phyloP scores from a whole-genome alignment of 2,329 filamentous ascomycete genomes.

The Setomelanomma holmii region DNA sequence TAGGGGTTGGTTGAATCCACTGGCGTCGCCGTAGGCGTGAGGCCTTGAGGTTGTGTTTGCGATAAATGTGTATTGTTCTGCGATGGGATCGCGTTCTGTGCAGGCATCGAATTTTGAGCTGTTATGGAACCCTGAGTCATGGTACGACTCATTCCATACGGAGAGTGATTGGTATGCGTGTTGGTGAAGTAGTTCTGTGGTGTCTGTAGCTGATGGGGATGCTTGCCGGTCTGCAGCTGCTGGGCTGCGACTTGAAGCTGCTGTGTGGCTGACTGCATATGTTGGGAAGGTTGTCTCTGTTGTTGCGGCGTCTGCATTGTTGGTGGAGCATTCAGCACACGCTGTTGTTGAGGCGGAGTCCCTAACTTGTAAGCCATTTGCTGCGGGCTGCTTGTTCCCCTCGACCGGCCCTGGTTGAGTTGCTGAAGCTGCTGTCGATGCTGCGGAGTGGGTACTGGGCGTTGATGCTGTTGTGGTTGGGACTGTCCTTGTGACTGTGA shows the following conservation, averaged over 20 bases:
- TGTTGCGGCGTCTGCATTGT: conserved; percentile 23
- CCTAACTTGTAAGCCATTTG: conserved; percentile 26
- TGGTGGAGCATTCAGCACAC: conserved; percentile 21
- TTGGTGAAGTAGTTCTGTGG: conserved; percentile 28
- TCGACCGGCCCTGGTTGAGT: conserved; percentile 24
- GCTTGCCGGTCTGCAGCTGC: conserved; percentile 22
- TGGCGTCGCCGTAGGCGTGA: conserved; percentile 19
- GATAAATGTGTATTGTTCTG: conserved; percentile 17
- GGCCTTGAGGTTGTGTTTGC: conserved; percentile 25
- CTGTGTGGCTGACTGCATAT: conserved; percentile 20
- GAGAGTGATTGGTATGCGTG: conserved; percentile 25
- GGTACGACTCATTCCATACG: conserved; percentile 30
- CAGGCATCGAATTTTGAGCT: conserved; percentile 12
- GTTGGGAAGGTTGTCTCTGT: conserved; percentile 15
- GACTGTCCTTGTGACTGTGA: conserved; percentile 10
- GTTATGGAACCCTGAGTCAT: conserved; percentile 27
- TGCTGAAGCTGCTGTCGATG: conserved; percentile 34
- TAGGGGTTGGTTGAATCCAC: conserved; percentile 31
- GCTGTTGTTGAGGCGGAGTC: conserved; percentile 28
- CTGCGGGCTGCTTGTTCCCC: conserved; percentile 21
- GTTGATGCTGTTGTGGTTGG: conserved; percentile 11
- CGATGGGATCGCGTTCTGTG: conserved; percentile 14
- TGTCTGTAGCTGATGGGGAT: conserved; percentile 16
- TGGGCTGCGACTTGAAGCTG: conserved; percentile 30
- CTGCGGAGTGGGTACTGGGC: conserved; percentile 15